Evolutionary conservation across 768 basidiomycete species (phyloP), one percentile per base, ranked within the genome.

Genomic region (Trametes gibbosa): DNA sequence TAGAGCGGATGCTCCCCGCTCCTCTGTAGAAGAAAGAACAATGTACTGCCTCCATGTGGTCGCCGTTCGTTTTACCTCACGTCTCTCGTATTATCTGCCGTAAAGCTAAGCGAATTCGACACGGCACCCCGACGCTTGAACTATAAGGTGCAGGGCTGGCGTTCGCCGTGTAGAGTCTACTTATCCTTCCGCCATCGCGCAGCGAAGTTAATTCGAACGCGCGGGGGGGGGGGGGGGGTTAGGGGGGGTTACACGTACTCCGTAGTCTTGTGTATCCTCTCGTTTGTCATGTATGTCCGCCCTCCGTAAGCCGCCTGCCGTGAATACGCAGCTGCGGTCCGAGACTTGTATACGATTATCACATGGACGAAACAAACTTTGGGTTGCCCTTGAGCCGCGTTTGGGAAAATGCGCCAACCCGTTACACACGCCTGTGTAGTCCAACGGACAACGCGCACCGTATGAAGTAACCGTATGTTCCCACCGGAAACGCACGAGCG

Each of bases 1-100:
- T 70, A 16, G 69, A 70, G 43, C 64, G 63, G 32, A 70, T 70
- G 68, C 58, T 70, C n/a, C 69, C 68, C 5, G 51, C 67, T 45
- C 49, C 49, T 40, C 27, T 63, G n/a, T 61, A n/a, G 45, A 25
- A 32, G 35, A 24, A 23, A 13, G 34, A 13, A 1, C 34, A 10
- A 14, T 23, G 34, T 23, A 37, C 19, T 23, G 0, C 19, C 21
- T 8, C 19, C 21, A 39, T 39, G 37, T 4, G 29, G 37, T 39
- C 13, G 6, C 37, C 37, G 4, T 4, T 14, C 29, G 29, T 10
- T 32, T 32, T 32, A 32, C 10, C 29, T 10, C 29, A 32, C 29
- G 29, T 32, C 29, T 32, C 29, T 32, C 29, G 29, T 10, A 32
- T 10, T 32, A 32, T 32, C 29, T 32, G 29, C 29, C 10, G 29